A percentile compares a stretch with the other conserved stretches of the same genome.
Conservation (phyloP, 2,329 filamentous ascomycete species). For the Zalaria sp. region DNA sequence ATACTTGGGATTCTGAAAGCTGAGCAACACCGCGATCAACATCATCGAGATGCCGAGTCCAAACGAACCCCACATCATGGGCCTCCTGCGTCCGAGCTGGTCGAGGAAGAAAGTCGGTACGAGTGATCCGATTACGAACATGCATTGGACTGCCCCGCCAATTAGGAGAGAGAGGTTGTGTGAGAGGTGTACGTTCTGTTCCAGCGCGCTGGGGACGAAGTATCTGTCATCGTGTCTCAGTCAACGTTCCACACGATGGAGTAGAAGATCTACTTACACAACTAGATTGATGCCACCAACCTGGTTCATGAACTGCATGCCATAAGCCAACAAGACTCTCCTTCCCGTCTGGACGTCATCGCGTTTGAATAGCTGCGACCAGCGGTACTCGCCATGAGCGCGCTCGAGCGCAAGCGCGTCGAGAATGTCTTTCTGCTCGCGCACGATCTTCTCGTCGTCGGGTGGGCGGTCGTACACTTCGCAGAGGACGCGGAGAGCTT, state of each 20-base stretch:
- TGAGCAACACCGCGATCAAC: slow-evolving; percentile 25
- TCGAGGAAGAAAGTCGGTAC: slow-evolving; percentile 33
- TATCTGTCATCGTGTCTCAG: slow-evolving; percentile 12
- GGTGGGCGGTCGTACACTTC: slow-evolving; percentile 17
- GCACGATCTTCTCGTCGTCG: slow-evolving; percentile 13
- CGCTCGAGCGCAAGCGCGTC: slow-evolving; percentile 21
- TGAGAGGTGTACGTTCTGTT: slow-evolving; percentile 31
- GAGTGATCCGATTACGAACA: slow-evolving; percentile 28
- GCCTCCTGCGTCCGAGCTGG: slow-evolving; percentile 20
- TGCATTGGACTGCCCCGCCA: slow-evolving; percentile 28
- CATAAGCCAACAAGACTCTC: slow-evolving; percentile 24
- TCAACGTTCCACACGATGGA: not conserved
- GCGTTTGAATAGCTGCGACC: slow-evolving; percentile 23
- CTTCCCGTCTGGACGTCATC: slow-evolving; percentile 26
- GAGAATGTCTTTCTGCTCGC: slow-evolving; percentile 20
- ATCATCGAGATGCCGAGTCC: slow-evolving; percentile 25
- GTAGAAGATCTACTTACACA: slow-evolving; percentile 11
- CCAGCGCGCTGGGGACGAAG: slow-evolving; percentile 30
- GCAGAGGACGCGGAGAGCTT: slow-evolving; percentile 19
- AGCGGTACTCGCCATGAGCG: slow-evolving; percentile 23
- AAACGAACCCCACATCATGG: slow-evolving; percentile 20
- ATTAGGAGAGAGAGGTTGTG: slow-evolving; percentile 31
- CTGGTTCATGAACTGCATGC: slow-evolving; percentile 26
- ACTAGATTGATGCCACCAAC: slow-evolving; percentile 25
- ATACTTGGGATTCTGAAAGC: slow-evolving; percentile 21